These are phyloP conservation scores for Podospora tetraspora DNA, from an alignment of 495 filamentous ascomycete genomes.

Conservation along the genomic window DNA sequence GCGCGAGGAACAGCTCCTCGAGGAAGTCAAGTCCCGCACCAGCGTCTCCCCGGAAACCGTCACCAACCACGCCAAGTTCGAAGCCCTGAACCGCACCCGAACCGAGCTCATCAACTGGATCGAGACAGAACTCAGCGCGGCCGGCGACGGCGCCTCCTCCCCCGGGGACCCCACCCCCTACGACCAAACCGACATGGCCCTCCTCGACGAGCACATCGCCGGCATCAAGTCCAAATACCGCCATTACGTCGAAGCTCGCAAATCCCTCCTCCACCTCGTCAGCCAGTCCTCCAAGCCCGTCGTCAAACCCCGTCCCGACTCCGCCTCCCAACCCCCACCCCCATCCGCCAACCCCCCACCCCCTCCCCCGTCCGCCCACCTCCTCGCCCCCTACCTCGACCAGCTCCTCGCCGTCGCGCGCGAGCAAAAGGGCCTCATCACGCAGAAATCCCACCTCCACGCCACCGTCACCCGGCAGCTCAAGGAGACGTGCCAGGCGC, in stretches of 20 bases:
- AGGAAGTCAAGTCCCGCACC: conserved; percentile 47
- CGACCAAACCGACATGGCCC: conserved; percentile 33
- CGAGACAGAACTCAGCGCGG: conserved; percentile 57
- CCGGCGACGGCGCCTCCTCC: conserved; percentile 42
- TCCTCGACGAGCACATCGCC: conserved; percentile 43
- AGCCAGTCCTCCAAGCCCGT: conserved; percentile 21
- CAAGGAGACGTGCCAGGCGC: conserved; percentile 48
- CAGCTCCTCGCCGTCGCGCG: conserved; percentile 52
- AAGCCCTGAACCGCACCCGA: conserved; percentile 50
- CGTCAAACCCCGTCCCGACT: conserved; percentile 31
- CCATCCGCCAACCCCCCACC: conserved; percentile 16
- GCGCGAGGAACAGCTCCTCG: conserved; percentile 56
- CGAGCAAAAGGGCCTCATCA: conserved; percentile 56
- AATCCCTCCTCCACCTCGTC: conserved; percentile 37
- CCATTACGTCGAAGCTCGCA: conserved; percentile 41
- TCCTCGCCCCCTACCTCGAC: conserved; percentile 52
- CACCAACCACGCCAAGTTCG: conserved; percentile 36
- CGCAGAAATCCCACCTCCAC: conserved; percentile 60
- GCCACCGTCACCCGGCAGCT: conserved; percentile 54
- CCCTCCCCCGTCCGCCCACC: conserved; percentile 25
- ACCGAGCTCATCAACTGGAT: conserved; percentile 69
- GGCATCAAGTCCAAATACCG: conserved; percentile 48
- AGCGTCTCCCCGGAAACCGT: conserved; percentile 27
- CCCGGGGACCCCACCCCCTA: conserved; percentile 33
- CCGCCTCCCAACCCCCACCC: conserved; percentile 13